These are phyloP conservation scores for Rhizophora apiculata DNA, from an alignment of 345 rosid genomes.

Conservation along the genomic window DNA sequence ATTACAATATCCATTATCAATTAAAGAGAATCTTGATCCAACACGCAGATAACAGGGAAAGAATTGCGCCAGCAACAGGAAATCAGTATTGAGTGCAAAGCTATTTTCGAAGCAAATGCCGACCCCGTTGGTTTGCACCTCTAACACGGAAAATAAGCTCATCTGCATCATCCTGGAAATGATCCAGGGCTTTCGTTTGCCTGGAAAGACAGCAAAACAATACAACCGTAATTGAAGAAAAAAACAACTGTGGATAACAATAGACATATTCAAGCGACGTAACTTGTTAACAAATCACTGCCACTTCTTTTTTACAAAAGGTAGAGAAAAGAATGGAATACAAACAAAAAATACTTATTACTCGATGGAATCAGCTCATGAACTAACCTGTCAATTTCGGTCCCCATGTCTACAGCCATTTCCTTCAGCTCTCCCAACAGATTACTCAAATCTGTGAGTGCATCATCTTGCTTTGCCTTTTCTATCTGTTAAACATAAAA, in stretches of 20 bases:
- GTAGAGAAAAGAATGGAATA: not conserved
- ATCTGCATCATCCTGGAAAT: conserved; percentile 60
- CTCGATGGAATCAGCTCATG: not conserved
- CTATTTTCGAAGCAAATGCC: conserved; percentile 74
- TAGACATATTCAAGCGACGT: too few species aligned
- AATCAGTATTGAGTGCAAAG: not conserved
- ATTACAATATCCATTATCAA: not conserved
- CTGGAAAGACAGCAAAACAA: conserved; percentile 34
- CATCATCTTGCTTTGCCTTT: conserved; percentile 79
- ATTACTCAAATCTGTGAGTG: conserved; percentile 60
- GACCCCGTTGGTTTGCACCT: conserved; percentile 59
- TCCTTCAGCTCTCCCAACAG: conserved; percentile 68
- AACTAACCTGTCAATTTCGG: conserved; percentile 68
- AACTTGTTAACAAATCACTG: not conserved
- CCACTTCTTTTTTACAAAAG: not conserved
- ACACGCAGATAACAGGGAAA: not conserved
- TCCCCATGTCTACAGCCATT: conserved; percentile 92
- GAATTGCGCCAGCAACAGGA: not conserved
- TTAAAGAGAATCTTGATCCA: not conserved
- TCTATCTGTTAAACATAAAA: conserved; percentile 47
- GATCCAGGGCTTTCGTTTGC: conserved; percentile 62
- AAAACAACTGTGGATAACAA: too few species aligned
- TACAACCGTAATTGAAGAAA: not conserved
- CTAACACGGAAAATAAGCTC: conserved; percentile 56
- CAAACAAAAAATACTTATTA: not conserved